Conservation (phyloP, 169 alveolate genomes). For the Miamiensis avidus region DNA sequence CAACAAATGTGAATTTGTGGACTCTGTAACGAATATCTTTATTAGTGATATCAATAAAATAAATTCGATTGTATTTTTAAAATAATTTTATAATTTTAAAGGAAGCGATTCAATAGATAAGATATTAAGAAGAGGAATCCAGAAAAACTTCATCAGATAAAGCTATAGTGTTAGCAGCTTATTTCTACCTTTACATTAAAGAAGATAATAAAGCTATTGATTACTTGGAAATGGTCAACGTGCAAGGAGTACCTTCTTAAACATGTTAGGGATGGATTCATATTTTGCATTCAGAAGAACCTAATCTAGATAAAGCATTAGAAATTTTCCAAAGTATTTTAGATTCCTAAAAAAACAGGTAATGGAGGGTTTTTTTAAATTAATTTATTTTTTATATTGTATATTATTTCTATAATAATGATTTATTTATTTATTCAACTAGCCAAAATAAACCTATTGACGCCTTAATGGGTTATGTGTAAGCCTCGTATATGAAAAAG, state of each 20-base stretch:
- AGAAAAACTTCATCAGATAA: constrained; percentile 68
- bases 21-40: constrained; percentile 48
- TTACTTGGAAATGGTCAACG: constrained; percentile 51
- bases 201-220: constrained; percentile 64
- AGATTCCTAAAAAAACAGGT: no score
- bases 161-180: constrained; percentile 65
- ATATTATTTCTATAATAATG: no score
- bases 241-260: constrained; percentile 46
- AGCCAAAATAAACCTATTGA: constrained; percentile 67
- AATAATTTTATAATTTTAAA: no score
- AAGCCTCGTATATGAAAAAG: constrained; percentile 68
- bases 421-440: no score
- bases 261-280: constrained; percentile 73
- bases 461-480: constrained; percentile 76
- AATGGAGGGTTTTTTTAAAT: not conserved
- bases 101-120: constrained; percentile 80
- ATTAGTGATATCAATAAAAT: constrained; percentile 20
- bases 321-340: constrained; percentile 44
- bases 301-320: constrained; percentile 18
- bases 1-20: constrained; percentile 72
- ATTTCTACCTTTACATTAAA: constrained; percentile 56
- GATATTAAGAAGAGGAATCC: constrained; percentile 61
- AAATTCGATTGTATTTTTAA: constrained; percentile 1
- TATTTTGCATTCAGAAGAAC: constrained; percentile 61
- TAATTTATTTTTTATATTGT: no score